Base-by-base conservation (phyloP, 2,329 filamentous ascomycete genomes). In the Xylariaceae sp. region DNA sequence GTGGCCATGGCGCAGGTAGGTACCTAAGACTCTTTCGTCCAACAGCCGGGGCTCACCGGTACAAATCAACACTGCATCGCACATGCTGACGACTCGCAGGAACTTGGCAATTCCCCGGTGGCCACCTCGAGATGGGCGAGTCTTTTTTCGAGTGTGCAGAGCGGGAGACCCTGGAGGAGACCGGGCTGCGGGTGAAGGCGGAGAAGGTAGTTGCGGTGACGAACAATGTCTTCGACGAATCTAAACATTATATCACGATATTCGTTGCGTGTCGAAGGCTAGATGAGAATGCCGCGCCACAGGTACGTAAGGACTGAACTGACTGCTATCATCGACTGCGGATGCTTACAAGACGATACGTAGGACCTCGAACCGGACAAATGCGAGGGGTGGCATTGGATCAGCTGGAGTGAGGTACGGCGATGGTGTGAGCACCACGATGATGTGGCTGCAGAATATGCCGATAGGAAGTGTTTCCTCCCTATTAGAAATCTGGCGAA, bases 181-280 rank as follows among this genome's bases (percentile, higher is more conserved):
- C 89, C 0, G 87, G 82, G 0, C 76, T 91, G 0, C 65, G 72
- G 0, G 76, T 91, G 1, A 75, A 70, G 1, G 77, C 80, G 6
- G 47, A 82, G 4, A 77, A 75, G 44, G 79, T 88, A 40, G 61
- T 87, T 0, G 83, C 81, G 0, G 80, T 84, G 0, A 91, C 87
- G 4, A 91, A 92, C 67, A 85, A 87, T 64, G 68, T 89, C 0
- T 89, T 91, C 68, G 66, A 72, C 0, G 79, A 81, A n/a, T 73
- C 72, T 0, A 90, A 87, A 71, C 89, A 93, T 68, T 93, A 93
- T 66, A 78, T 91, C 48, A 93, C 90, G 0, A 70, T 91, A 2
- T 92, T 90, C 62, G 82, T 91, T 59, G 74, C 76, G 0, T 85
- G 82, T 42, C 73, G 71, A 44, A 74, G 83, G 62, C 67, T 73